Percentiles rank a stretch among this genome's conserved stretches.
Evolutionary conservation across 768 basidiomycete genomes (phyloP).

Genomic region (Lactarius hengduanensis): DNA sequence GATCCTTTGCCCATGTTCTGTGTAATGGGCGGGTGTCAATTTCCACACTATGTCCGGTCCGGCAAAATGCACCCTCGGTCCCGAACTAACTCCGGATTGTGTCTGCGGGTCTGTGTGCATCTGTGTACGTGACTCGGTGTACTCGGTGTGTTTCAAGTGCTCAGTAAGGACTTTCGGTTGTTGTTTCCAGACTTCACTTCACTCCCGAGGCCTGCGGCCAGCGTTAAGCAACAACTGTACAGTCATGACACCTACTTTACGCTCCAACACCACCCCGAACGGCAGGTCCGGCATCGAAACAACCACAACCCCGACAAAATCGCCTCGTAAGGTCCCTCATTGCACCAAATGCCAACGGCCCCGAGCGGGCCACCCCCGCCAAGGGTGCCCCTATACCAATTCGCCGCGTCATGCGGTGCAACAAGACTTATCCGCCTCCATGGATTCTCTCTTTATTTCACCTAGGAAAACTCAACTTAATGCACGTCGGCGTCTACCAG

Average conservation of each 20-base stretch:
- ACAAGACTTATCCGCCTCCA: slow-evolving; percentile 16
- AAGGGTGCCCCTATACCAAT: slow-evolving; percentile 51
- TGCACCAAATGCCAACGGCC: slow-evolving; percentile 59
- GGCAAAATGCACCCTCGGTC: background rate
- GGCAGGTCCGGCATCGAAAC: slow-evolving; percentile 17
- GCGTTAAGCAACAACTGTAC: background rate
- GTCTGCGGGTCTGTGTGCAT: background rate
- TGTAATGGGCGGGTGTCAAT: background rate
- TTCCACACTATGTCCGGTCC: background rate
- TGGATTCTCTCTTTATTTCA: slow-evolving; percentile 26
- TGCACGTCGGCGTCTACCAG: slow-evolving; percentile 32
- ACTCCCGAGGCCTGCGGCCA: background rate
- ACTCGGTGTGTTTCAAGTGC: background rate
- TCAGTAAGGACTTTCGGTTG: background rate
- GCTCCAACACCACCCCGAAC: slow-evolving; percentile 17
- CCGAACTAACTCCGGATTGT: background rate
- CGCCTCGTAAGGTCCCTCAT: slow-evolving; percentile 51
- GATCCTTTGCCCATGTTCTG: slow-evolving; percentile 73
- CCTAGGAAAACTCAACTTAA: slow-evolving; percentile 19
- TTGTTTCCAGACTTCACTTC: background rate
- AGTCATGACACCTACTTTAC: slow-evolving; percentile 23
- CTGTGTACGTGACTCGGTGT: background rate
- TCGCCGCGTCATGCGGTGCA: slow-evolving; percentile 2
- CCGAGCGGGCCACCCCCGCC: slow-evolving; percentile 60
- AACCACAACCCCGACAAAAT: slow-evolving; percentile 35